Evolutionary conservation across 441 rosid genomes (phyloP).

Genomic region (Eutrema salsugineum): DNA sequence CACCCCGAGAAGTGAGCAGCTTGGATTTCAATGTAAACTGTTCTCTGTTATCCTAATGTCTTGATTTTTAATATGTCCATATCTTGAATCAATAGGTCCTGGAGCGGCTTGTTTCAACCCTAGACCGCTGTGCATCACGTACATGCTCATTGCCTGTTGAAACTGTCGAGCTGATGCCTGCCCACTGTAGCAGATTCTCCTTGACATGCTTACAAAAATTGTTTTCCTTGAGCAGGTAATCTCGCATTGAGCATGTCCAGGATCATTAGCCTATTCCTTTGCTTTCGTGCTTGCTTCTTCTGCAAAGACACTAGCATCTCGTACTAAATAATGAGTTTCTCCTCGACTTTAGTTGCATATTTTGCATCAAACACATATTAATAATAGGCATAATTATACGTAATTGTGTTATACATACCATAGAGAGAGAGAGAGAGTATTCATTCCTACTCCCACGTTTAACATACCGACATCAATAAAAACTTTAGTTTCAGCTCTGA

Average conservation of each 20-base stretch:
- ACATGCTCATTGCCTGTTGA: conserved; percentile 94
- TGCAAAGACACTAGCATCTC: not conserved
- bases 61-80: not conserved
- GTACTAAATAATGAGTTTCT: not conserved
- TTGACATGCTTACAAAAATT: conserved; percentile 80
- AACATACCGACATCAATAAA: not conserved
- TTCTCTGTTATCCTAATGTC: not conserved
- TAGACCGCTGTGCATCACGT: conserved; percentile 99
- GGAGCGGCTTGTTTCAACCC: conserved; percentile 75
- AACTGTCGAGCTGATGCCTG: conserved; percentile 96
- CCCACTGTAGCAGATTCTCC: conserved; percentile 92
- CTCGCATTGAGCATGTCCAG: not conserved
- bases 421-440: conserved; percentile 3
- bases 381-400: not conserved
- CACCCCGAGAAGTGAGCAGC: conserved; percentile 73
- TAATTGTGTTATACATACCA: not conserved
- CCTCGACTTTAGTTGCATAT: not conserved
- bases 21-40: conserved; percentile 15
- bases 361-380: not conserved
- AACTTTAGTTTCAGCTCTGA: conserved; percentile 50
- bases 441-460: not conserved
- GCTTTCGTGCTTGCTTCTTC: not conserved
- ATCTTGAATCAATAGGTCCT: conserved; percentile 53
- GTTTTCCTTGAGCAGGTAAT: conserved; percentile 88
- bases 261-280: conserved; percentile 8